Base-by-base conservation (phyloP, 129 eudicot species). In the Flaveria robusta region DNA sequence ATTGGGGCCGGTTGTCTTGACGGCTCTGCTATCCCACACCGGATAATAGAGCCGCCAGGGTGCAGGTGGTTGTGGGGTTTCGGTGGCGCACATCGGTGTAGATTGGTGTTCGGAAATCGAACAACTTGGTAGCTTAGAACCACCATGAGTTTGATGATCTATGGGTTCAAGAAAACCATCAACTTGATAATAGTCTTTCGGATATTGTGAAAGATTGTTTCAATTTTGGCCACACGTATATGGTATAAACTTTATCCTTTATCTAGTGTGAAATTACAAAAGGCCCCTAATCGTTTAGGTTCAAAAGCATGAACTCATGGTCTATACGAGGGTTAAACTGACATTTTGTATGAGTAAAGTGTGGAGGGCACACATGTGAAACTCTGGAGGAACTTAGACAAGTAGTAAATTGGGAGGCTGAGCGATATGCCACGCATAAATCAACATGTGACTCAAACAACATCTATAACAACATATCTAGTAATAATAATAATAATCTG, bases 11-110 rank as follows among this genome's bases (percentile, higher is more conserved):
- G 98, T 85, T 78, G 81, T 5, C 98, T 93, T 1, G 91, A 85
- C 2, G 97, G 88, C 81, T 91, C 98, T 19, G 97, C 91, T 1
- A 94, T 91, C 39, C 93, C 96, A 55, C 97, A 94, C 60, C 92
- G 85, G 18, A 89, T 51, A 9, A 66, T 12, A 64, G 9, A 50
- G 3, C 80, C 52, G 42, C 84, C 72, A 13, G 27, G 70, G 14
- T 70, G 13, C 12, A 1, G 27, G 18, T 13, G 29, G 34, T 70
- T 55, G 54, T 31, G 76, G 10, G 60, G 47, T 67, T 55, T 83
- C 31, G 16, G 45, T 19, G 50, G 45, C 0, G 67, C 15, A 77
- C 70, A 55, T 34, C 49, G 34, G 37, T 79, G 74, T 71, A 49
- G 68, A 7, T 47, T 66, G 34, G 83, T 65, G 42, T 71, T 63